Evolutionary conservation across 2,329 filamentous ascomycete genomes (phyloP).

Genomic region (Magnaporthiopsis rhizophila): DNA sequence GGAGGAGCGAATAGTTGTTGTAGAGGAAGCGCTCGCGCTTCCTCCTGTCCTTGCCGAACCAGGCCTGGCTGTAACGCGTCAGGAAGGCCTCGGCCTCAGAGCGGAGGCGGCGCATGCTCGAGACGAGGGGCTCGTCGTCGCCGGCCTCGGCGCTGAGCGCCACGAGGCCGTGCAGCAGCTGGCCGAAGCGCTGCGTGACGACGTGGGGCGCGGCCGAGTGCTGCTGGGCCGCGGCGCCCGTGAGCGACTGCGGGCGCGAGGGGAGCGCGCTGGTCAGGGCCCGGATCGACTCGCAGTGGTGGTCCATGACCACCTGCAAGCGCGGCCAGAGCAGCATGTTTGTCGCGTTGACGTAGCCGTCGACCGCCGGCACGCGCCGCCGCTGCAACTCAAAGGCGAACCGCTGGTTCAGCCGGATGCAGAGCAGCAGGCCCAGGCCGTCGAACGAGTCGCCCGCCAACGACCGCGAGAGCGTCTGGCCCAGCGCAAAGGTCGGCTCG

Average conservation of each 20-base stretch:
- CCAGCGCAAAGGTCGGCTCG: conserved; percentile 79
- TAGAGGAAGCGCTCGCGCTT: conserved; percentile 84
- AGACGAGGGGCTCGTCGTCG: conserved; percentile 86
- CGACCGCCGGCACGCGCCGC: conserved; percentile 79
- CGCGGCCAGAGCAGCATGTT: conserved; percentile 96
- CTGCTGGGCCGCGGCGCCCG: conserved; percentile 40
- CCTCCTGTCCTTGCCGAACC: conserved; percentile 62
- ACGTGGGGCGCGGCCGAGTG: conserved; percentile 80
- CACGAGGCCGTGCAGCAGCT: conserved; percentile 80
- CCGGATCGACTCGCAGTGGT: conserved; percentile 81
- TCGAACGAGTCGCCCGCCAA: conserved; percentile 74
- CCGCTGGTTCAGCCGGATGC: conserved; percentile 87
- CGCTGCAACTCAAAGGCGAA: conserved; percentile 91
- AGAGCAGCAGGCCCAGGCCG: conserved; percentile 79
- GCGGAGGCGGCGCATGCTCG: conserved; percentile 68
- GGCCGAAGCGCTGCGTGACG: conserved; percentile 89
- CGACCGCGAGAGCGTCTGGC: conserved; percentile 65
- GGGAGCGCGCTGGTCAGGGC: conserved; percentile 47
- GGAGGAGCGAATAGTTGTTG: conserved; percentile 93
- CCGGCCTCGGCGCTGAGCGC: conserved; percentile 80
- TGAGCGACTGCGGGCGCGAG: conserved; percentile 20
- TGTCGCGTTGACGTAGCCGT: conserved; percentile 88
- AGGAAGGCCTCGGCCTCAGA: conserved; percentile 80
- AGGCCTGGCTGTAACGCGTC: conserved; percentile 61
- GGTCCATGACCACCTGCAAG: conserved; percentile 88